phyloP scores from a whole-genome alignment of 75 land plant genomes.

The Selaginella moellendorffii region DNA sequence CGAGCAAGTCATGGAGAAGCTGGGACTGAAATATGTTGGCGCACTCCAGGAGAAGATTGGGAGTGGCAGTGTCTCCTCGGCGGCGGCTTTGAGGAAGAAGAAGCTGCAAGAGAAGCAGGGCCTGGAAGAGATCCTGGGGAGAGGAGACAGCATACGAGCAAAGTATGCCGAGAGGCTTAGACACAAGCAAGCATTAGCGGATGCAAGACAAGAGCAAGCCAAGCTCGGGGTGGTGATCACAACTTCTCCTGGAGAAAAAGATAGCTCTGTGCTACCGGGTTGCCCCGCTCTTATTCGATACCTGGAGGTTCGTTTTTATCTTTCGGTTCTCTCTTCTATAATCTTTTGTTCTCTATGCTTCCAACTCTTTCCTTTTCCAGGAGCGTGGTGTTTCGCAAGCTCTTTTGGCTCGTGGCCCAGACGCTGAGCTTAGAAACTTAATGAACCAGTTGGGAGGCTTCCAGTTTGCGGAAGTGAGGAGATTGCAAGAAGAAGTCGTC shows the following conservation, averaged over 20 bases:
- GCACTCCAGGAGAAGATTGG: conserved; percentile 20
- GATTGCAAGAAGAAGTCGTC: conserved; percentile 14
- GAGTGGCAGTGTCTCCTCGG: not conserved
- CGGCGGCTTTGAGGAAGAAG: not conserved
- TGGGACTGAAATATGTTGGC: conserved; percentile 15
- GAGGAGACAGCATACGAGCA: conserved; percentile 31
- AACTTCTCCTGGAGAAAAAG: conserved; percentile 10
- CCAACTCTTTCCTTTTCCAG: conserved; percentile 6
- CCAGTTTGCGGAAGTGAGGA: conserved; percentile 16
- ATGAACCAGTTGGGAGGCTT: conserved; percentile 27
- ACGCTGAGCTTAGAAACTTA: conserved; percentile 14
- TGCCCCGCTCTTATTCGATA: conserved; percentile 24
- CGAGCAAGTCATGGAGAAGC: conserved; percentile 14
- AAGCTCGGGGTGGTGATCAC: conserved; percentile 18
- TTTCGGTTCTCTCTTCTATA: not conserved
- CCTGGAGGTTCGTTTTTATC: conserved; percentile 15
- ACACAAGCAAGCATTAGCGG: conserved; percentile 30
- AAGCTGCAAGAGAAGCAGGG: conserved; percentile 25
- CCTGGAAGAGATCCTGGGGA: conserved; percentile 25
- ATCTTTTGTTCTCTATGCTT: not conserved
- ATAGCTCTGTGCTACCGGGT: conserved; percentile 18
- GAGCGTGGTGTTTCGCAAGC: conserved; percentile 28
- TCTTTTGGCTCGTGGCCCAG: conserved; percentile 21
- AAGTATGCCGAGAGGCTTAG: conserved; percentile 24
- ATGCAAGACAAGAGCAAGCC: conserved; percentile 24